These are phyloP conservation scores for Hypholoma sublateritium DNA, from an alignment of 768 basidiomycete genomes.

Conservation along the genomic window DNA sequence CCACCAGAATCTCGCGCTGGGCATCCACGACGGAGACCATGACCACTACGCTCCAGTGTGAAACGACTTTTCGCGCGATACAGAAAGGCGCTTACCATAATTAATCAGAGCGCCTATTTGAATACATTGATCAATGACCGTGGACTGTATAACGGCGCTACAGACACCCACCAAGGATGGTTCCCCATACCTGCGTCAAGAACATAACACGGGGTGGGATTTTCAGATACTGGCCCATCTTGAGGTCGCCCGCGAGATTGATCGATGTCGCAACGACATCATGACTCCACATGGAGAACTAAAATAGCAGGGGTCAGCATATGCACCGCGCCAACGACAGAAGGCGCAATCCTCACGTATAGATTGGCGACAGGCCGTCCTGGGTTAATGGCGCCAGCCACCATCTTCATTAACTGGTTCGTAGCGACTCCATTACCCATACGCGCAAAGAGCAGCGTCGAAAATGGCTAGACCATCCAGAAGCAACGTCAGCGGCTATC, in stretches of 20 bases:
- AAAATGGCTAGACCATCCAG: conserved; percentile 42
- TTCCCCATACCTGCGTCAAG: conserved; percentile 64
- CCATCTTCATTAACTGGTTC: conserved; percentile 65
- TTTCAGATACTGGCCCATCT: conserved; percentile 71
- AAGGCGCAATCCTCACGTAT: conserved; percentile 40
- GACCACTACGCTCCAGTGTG: conserved; percentile 40
- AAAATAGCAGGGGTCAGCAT: neutral
- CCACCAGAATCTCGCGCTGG: conserved; percentile 53
- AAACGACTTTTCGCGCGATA: neutral
- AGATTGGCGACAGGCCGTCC: conserved; percentile 70
- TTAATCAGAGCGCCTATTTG: conserved; percentile 33
- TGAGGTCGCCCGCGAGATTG: conserved; percentile 56
- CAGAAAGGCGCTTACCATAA: conserved; percentile 29
- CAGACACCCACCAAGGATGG: conserved; percentile 45
- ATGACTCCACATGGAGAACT: conserved; percentile 73
- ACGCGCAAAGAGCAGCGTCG: conserved; percentile 53
- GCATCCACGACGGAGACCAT: conserved; percentile 54
- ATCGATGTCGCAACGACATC: conserved; percentile 58
- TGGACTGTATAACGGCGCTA: neutral
- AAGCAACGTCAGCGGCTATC: neutral
- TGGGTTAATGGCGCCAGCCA: conserved; percentile 57
- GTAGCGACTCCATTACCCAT: conserved; percentile 63
- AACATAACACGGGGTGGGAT: conserved; percentile 70
- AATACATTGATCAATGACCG: neutral
- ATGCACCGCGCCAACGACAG: neutral